Percentiles rank a stretch among this genome's conserved stretches.
These are phyloP conservation scores for Barbarea vulgaris DNA, from an alignment of 345 rosid species.

Conservation along the genomic window DNA sequence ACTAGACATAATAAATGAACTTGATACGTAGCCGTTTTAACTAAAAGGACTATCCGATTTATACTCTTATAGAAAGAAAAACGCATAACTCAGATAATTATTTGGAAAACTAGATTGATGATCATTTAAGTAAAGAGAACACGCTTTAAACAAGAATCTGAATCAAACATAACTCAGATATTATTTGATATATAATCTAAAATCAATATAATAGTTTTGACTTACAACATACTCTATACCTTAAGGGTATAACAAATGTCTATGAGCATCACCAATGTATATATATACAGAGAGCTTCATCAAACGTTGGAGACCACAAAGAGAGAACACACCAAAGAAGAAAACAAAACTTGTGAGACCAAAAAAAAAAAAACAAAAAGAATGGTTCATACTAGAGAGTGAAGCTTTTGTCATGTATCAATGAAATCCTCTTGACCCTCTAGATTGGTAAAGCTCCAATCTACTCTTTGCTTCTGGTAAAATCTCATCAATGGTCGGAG, in stretches of 20 bases:
- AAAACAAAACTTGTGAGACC: slow-evolving; percentile 1
- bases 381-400: slow-evolving; percentile 26
- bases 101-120: neutral
- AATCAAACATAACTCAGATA: neutral
- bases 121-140: neutral
- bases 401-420: slow-evolving; percentile 24
- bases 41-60: neutral
- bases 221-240: slow-evolving; percentile 36
- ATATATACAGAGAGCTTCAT: slow-evolving; percentile 34
- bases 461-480: slow-evolving; percentile 71
- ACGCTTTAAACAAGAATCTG: neutral
- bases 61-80: neutral
- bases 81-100: too few relatives aligned
- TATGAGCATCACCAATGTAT: slow-evolving; percentile 32
- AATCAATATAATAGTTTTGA: neutral
- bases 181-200: slow-evolving; percentile 10
- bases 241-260: slow-evolving; percentile 25
- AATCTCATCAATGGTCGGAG: slow-evolving; percentile 46
- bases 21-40: neutral
- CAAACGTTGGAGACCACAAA: slow-evolving; percentile 12
- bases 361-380: neutral
- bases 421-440: slow-evolving; percentile 66
- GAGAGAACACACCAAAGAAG: slow-evolving; percentile 12
- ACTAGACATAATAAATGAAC: neutral
- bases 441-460: slow-evolving; percentile 74